Conservation (phyloP, 352 stramenopile species). For the Globisporangium acanthophoron region DNA sequence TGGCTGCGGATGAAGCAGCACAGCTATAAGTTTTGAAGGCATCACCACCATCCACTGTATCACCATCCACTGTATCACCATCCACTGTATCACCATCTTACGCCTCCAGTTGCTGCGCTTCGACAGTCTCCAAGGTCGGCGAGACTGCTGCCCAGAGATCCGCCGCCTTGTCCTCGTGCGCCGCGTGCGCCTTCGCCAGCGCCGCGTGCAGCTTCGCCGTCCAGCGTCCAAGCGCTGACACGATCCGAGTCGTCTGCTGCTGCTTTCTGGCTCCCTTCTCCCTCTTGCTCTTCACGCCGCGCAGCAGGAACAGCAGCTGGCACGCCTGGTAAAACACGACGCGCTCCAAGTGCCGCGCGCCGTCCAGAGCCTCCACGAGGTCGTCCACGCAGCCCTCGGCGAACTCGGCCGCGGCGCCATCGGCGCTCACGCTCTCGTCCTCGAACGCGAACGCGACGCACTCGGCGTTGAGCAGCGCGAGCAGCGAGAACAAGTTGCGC, state of each 20-base stretch:
- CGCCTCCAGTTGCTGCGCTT: constrained; percentile 3
- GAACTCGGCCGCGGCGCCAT: constrained; percentile 37
- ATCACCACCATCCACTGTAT: constrained; percentile 1
- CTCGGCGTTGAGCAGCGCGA: constrained; percentile 51
- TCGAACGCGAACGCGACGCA: constrained; percentile 63
- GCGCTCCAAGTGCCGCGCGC: constrained; percentile 55
- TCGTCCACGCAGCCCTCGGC: constrained; percentile 40
- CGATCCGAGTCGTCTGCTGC: constrained; percentile 4
- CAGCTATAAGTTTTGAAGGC: neutral
- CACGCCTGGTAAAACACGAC: constrained; percentile 58
- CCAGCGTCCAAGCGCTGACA: constrained; percentile 32
- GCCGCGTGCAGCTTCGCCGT: constrained; percentile 30
- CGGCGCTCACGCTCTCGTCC: constrained; percentile 29
- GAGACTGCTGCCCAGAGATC: constrained; percentile 46
- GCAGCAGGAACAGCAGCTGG: constrained; percentile 49
- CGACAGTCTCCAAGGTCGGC: constrained; percentile 15
- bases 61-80: constrained; percentile 11
- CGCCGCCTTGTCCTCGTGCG: constrained; percentile 35
- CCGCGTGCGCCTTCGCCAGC: constrained; percentile 27
- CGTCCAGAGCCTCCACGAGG: constrained; percentile 34
- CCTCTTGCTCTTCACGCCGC: constrained; percentile 26
- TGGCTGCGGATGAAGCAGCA: no score
- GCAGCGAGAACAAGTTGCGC: constrained; percentile 68
- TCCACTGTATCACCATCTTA: constrained; percentile 19
- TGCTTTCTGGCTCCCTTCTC: constrained; percentile 20